Percentiles rank a stretch among this genome's conserved stretches.
These are phyloP conservation scores for Tubosaeta sp. DNA, from an alignment of 768 basidiomycete species.

Conservation along the genomic window DNA sequence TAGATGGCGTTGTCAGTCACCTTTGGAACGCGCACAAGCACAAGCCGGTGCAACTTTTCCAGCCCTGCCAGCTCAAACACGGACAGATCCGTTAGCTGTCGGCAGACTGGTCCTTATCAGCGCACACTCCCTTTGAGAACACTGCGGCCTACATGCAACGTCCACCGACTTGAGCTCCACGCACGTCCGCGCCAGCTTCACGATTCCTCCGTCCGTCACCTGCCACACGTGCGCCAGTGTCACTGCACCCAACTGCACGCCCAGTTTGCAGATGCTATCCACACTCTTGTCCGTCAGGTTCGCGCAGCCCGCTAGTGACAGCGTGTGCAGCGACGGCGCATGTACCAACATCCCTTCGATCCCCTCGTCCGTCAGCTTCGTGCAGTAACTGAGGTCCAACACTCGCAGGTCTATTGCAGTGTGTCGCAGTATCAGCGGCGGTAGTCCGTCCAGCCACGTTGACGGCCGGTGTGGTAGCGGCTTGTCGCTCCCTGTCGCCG, in stretches of 20 bases:
- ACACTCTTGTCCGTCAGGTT: slow-evolving; percentile 69
- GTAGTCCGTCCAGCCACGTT: slow-evolving; percentile 59
- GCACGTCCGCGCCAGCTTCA: slow-evolving; percentile 66
- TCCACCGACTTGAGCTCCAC: slow-evolving; percentile 76
- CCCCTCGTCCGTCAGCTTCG: slow-evolving; percentile 67
- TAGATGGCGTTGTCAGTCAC: slow-evolving; percentile 82
- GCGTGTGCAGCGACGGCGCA: slow-evolving; percentile 69
- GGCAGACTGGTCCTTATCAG: slow-evolving; percentile 57
- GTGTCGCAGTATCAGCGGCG: slow-evolving; percentile 59
- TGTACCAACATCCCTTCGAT: slow-evolving; percentile 72
- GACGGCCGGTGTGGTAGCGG: slow-evolving; percentile 52
- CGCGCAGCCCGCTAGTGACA: slow-evolving; percentile 76
- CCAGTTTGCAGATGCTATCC: slow-evolving; percentile 63
- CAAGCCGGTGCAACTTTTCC: slow-evolving; percentile 66
- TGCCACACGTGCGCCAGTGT: slow-evolving; percentile 75
- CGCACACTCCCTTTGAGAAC: slow-evolving; percentile 4
- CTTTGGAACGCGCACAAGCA: slow-evolving; percentile 74
- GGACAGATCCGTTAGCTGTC: slow-evolving; percentile 77
- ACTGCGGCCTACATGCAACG: slow-evolving; percentile 64
- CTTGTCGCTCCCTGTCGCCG: slow-evolving; percentile 36
- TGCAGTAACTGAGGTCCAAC: slow-evolving; percentile 73
- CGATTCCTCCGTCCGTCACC: slow-evolving; percentile 76
- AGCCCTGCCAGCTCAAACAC: slow-evolving; percentile 76
- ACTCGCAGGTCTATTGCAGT: slow-evolving; percentile 70
- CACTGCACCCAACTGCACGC: slow-evolving; percentile 72